Base-by-base conservation (phyloP, 768 basidiomycete species). In the Lactarius akahatsu region DNA sequence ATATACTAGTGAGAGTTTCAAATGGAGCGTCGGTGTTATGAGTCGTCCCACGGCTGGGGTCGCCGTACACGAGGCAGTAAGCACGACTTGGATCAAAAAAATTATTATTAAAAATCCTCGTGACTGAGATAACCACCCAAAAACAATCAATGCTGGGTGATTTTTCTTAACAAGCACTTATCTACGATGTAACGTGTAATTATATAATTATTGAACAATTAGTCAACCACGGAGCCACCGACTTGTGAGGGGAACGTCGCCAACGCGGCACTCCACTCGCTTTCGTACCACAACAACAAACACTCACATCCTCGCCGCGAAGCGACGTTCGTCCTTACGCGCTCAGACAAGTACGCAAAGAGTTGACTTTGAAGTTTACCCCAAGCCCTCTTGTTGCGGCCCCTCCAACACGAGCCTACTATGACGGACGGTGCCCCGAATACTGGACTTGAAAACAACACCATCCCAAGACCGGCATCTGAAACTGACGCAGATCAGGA, bases 401-500 rank as follows among this genome's bases (percentile, higher is more conserved):
- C 47, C 13, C 32, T 13, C 26, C 11, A 6, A 5, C 57, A 55
- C 50, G 11, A 50, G 38, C 41, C 38, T 16, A 59, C 32, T 26
- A 63, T 67, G 62, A 47, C 66, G 52, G 62, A 67, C 41, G 41
- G 58, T 38, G 41, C 9, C 18, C 66, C 62, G n/a, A 67, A 63
- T 47, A 47, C 58, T 20, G 62, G 55, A n/a, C 50, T 60, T 20
- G 52, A 55, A 57, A 63, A 32, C 13, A 52, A 63, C 38, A 20
- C 58, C 40, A n/a, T 63, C 30, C 52, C 54, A 38, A 56, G 63
- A 36, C 63, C 40, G 3, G 28, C 63, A 56, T 45, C 52, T 38
- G 69, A 62, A 54, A 41, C 38, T 0, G 70, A 68, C 28, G 43
- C 60, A n/a, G 66, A 57, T 69, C 55, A 73, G 90, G 94, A 96